A percentile compares a stretch with the other conserved stretches of the same genome.
Evolutionary conservation across 2,329 filamentous ascomycete genomes (phyloP).

Genomic region (Clonostachys byssicola): DNA sequence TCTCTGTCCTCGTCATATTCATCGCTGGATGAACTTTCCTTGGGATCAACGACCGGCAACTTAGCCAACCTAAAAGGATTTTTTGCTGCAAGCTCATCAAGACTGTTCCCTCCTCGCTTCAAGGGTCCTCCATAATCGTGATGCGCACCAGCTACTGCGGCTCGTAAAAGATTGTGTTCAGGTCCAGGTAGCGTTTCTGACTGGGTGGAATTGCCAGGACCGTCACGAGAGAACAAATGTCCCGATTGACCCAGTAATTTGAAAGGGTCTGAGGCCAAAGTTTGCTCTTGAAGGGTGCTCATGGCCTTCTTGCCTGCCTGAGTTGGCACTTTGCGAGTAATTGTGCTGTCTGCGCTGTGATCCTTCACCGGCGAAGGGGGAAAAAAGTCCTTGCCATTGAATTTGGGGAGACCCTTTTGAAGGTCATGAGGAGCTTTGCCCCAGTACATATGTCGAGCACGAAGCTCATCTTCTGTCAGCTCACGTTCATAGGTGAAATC

Average conservation of each 20-base stretch:
- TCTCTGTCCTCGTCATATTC: slow-evolving; percentile 25
- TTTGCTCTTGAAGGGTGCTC: background rate
- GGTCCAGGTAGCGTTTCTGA: slow-evolving; percentile 21
- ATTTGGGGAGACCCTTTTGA: slow-evolving; percentile 52
- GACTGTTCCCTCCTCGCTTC: too few species aligned
- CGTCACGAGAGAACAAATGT: slow-evolving; percentile 11
- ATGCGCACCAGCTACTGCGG: too few species aligned
- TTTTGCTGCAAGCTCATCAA: too few species aligned
- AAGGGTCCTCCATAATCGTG: too few species aligned
- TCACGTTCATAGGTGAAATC: slow-evolving; percentile 53
- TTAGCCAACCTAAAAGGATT: too few species aligned
- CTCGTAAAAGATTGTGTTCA: too few species aligned
- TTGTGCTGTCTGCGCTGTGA: background rate
- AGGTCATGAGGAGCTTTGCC: slow-evolving; percentile 48
- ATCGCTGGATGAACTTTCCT: slow-evolving; percentile 18
- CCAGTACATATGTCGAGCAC: slow-evolving; percentile 58
- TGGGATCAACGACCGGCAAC: slow-evolving; percentile 1
- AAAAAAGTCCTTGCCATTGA: slow-evolving; percentile 63
- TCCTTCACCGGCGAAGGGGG: slow-evolving; percentile 47
- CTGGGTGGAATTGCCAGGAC: slow-evolving; percentile 19
- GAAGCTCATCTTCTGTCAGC: slow-evolving; percentile 54
- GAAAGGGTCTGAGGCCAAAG: slow-evolving; percentile 12
- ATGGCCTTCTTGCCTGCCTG: background rate
- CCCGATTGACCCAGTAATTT: slow-evolving; percentile 7
- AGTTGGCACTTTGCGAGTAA: background rate